phyloP scores from a whole-genome alignment of 2,329 filamentous ascomycete genomes.

The Penicillium sp. region DNA sequence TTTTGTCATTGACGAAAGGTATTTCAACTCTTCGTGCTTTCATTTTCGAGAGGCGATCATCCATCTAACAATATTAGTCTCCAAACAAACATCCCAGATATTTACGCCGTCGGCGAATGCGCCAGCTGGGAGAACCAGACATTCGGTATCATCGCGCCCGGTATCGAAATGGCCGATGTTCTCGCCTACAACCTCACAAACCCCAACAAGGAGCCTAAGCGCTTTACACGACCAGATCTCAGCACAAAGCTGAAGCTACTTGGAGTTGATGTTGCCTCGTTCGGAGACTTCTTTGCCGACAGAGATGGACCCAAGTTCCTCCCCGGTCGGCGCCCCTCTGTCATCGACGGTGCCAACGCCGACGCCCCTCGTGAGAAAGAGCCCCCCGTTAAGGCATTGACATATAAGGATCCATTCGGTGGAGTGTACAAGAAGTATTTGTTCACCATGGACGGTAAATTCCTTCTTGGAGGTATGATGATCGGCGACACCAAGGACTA shows the following conservation, averaged over 20 bases:
- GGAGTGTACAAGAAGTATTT: constrained; percentile 94
- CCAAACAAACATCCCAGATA: constrained; percentile 70
- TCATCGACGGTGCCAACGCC: constrained; percentile 50
- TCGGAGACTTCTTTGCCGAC: constrained; percentile 93
- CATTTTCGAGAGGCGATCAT: background rate
- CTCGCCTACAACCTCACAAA: constrained; percentile 90
- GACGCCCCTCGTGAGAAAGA: constrained; percentile 47
- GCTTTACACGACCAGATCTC: constrained; percentile 81
- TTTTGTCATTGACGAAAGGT: constrained; percentile 62
- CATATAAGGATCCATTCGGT: constrained; percentile 86
- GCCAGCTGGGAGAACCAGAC: constrained; percentile 88
- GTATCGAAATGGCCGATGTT: constrained; percentile 91
- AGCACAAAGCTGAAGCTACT: constrained; percentile 91
- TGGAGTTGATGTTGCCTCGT: constrained; percentile 89
- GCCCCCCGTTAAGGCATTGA: constrained; percentile 77
- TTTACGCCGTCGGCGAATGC: constrained; percentile 91
- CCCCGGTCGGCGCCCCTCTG: constrained; percentile 60
- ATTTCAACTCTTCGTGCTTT: background rate
- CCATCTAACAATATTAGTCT: constrained; percentile 50
- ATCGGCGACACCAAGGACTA: constrained; percentile 92
- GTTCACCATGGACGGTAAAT: constrained; percentile 88
- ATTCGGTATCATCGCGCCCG: constrained; percentile 86
- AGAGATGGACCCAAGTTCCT: constrained; percentile 78
- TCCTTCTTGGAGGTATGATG: constrained; percentile 95
- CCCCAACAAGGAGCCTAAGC: constrained; percentile 69